Evolutionary conservation across 768 basidiomycete genomes (phyloP).

Genomic region (Solioccasus polychromus): DNA sequence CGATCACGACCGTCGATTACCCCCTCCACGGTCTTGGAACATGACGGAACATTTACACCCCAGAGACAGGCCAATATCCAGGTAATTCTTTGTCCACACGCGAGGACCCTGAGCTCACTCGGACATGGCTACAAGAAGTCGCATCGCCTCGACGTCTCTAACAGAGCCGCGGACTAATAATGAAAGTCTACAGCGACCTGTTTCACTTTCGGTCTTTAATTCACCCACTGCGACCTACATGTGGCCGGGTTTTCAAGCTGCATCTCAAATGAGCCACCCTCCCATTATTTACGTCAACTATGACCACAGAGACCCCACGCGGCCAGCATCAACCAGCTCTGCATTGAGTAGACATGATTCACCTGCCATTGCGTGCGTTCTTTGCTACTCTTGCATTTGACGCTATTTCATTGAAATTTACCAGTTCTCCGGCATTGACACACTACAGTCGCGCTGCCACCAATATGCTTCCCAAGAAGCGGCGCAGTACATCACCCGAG

Average conservation of each 20-base stretch:
- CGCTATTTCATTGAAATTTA: slow-evolving; percentile 14
- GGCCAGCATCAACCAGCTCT: slow-evolving; percentile 31
- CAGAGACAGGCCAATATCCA: slow-evolving; percentile 24
- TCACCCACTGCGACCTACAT: slow-evolving; percentile 44
- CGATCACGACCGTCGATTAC: slow-evolving; percentile 33
- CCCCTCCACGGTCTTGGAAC: slow-evolving; percentile 32
- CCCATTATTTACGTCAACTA: slow-evolving; percentile 40
- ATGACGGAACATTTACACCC: slow-evolving; percentile 17
- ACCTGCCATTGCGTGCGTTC: slow-evolving; percentile 30
- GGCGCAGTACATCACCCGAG: slow-evolving; percentile 32
- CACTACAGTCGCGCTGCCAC: slow-evolving; percentile 26
- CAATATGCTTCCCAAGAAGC: slow-evolving; percentile 31
- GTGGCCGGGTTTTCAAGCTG: slow-evolving; percentile 46
- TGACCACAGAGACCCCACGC: slow-evolving; percentile 31
- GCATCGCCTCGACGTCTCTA: slow-evolving; percentile 19
- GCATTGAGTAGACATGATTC: slow-evolving; percentile 28
- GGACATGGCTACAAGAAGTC: slow-evolving; percentile 17
- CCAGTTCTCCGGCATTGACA: slow-evolving; percentile 30
- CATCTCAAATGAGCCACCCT: slow-evolving; percentile 40
- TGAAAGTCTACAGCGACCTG: slow-evolving; percentile 30
- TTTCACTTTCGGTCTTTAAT: slow-evolving; percentile 41
- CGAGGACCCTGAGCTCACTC: slow-evolving; percentile 16
- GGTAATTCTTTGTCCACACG: slow-evolving; percentile 19
- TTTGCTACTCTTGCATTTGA: slow-evolving; percentile 12
- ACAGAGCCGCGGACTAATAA: slow-evolving; percentile 21